Evolutionary conservation across 495 filamentous ascomycete species (phyloP).

Genomic region (Tuber calosporum): DNA sequence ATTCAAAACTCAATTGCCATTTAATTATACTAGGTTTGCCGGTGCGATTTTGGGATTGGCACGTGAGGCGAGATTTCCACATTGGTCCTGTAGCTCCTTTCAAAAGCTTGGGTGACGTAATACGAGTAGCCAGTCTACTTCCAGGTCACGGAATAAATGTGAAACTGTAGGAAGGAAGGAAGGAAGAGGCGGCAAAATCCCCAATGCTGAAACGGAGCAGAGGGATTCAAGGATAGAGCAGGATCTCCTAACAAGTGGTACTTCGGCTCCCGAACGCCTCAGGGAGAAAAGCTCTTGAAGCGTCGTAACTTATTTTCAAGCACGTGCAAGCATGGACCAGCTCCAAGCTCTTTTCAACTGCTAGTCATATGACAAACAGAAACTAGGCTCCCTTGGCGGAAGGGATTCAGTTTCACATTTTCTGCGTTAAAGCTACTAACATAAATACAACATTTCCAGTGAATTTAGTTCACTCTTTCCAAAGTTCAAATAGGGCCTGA

Average conservation of each 20-base stretch:
- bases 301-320: not conserved
- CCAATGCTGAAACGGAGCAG: not conserved
- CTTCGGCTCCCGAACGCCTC: not conserved
- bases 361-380: not conserved
- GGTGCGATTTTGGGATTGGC: not conserved
- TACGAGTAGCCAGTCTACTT: not conserved
- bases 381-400: not conserved
- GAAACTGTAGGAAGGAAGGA: not conserved
- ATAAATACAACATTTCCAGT: not conserved
- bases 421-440: not conserved
- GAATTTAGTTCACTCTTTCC: not conserved
- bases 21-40: not conserved
- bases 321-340: not conserved
- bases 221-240: not conserved
- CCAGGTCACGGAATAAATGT: not conserved
- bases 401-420: not conserved
- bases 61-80: not conserved
- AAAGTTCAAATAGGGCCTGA: not conserved
- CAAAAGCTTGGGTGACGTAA: not conserved
- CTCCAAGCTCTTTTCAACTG: not conserved
- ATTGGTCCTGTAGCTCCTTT: not conserved
- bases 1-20: not conserved
- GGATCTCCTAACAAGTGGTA: not conserved
- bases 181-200: not conserved
- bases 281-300: not conserved